A percentile compares a stretch with the other conserved stretches of the same genome.
Evolutionary conservation across 805 yeast species (phyloP).

Genomic region (Lipomyces starkeyi): DNA sequence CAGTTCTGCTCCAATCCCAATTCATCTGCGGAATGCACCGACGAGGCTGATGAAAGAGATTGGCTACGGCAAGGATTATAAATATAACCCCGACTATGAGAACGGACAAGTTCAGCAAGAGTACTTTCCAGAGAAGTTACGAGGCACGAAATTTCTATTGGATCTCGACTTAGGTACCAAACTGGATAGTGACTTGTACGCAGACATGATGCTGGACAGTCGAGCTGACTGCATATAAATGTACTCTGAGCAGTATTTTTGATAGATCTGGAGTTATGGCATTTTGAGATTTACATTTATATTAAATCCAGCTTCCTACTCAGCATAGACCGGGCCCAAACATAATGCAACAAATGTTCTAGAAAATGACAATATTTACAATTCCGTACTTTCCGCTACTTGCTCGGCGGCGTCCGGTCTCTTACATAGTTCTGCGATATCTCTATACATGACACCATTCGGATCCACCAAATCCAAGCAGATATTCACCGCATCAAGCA

Average conservation of each 20-base stretch:
- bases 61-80: conserved; percentile 84
- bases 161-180: conserved; percentile 46
- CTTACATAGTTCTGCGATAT: conserved; percentile 16
- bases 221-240: not conserved
- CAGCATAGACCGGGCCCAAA: not conserved
- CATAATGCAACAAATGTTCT: too few relatives aligned
- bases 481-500: conserved; percentile 11
- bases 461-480: conserved; percentile 32
- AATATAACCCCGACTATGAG: conserved; percentile 81
- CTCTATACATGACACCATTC: conserved; percentile 11
- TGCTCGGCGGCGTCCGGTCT: not conserved
- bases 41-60: conserved; percentile 86
- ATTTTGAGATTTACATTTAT: not conserved
- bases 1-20: conserved; percentile 59
- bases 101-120: conserved; percentile 77
- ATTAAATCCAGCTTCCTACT: not conserved
- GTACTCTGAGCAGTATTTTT: not conserved
- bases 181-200: conserved; percentile 26
- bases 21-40: conserved; percentile 92
- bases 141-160: conserved; percentile 57
- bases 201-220: not conserved
- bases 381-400: not conserved
- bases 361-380: not conserved
- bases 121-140: conserved; percentile 71
- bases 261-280: not conserved